These are phyloP conservation scores for Cladophialophora carrionii DNA, from an alignment of 2,329 filamentous ascomycete species.

Conservation along the genomic window DNA sequence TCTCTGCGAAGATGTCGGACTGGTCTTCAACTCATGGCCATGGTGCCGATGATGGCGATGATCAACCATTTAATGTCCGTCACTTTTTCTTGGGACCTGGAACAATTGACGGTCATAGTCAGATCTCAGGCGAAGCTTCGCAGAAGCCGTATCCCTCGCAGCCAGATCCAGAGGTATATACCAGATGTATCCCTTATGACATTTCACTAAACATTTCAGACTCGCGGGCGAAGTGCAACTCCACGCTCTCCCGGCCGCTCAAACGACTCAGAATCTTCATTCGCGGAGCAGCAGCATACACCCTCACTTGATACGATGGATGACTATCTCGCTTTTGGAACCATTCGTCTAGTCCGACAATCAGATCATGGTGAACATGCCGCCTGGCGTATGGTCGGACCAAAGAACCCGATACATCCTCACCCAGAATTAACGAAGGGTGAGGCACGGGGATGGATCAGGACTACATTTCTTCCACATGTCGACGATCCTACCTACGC, in stretches of 20 bases:
- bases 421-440: slow-evolving; percentile 34
- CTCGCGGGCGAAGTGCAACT: neutral
- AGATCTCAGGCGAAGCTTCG: slow-evolving; percentile 1
- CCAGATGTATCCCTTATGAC: too few relatives aligned
- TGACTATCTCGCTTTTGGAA: slow-evolving; percentile 36
- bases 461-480: slow-evolving; percentile 36
- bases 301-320: slow-evolving; percentile 8
- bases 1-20: neutral
- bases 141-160: neutral
- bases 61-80: slow-evolving; percentile 18
- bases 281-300: neutral
- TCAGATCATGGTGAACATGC: slow-evolving; percentile 1
- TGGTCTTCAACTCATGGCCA: neutral
- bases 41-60: slow-evolving; percentile 10
- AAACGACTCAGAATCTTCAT: neutral
- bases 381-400: slow-evolving; percentile 30
- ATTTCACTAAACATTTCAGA: neutral
- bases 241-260: neutral
- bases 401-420: slow-evolving; percentile 23
- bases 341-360: slow-evolving; percentile 31
- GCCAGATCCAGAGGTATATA: neutral
- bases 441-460: slow-evolving; percentile 46
- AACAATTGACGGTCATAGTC: slow-evolving; percentile 16
- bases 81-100: slow-evolving; percentile 28
- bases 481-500: slow-evolving; percentile 29